Base-by-base conservation (phyloP, 2,329 filamentous ascomycete genomes). In the Kalmusia sp. region DNA sequence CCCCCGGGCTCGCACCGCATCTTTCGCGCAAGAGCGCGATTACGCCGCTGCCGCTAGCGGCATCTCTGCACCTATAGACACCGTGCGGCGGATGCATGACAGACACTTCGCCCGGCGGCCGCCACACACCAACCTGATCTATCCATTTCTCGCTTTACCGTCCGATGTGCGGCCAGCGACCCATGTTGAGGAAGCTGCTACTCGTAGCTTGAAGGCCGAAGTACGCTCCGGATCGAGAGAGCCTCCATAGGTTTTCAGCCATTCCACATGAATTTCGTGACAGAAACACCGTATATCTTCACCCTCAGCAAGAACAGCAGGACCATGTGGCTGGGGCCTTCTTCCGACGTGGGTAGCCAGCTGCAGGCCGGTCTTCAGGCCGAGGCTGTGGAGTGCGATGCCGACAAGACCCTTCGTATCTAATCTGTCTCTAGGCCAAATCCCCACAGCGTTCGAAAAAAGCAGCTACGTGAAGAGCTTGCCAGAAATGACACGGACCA, bases 101-200 rank as follows among this genome's bases (percentile, higher is more conserved):
- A 64, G 57, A 41, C 59, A 67, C 27, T 69, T 64, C 51, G 48
- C 46, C 7, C 64, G 67, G 15, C 70, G 65, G 69, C 68, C 65
- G 22, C 62, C 68, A 6, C 68, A 71, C 38, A 67, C 70, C 43
- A 71, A 71, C 35, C 47, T 70, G 21, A 51, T 71, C 38, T 70
- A 70, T 45, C 68, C 67, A 11, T 71, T 71, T 14, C 55, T 70
- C 46, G 50, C 55, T 8, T 59, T 54, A 1, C 59, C 64, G 11
- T 61, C 64, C 11, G 57, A 61, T 14, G 31, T 39, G 15, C 28
- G 54, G 22, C 40, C 39, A 50, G 41, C 25, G 45, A 50, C 39
- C n/a, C 30, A n/a, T 14, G 34, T 51, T 11, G 28, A 44, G 27
- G n/a, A 50, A 22, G 46, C 33, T 6, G 30, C 6, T 27, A 8